A percentile compares a stretch with the other conserved stretches of the same genome.
Evolutionary conservation across 768 basidiomycete species (phyloP).

Genomic region (Solioccasus polychromus): DNA sequence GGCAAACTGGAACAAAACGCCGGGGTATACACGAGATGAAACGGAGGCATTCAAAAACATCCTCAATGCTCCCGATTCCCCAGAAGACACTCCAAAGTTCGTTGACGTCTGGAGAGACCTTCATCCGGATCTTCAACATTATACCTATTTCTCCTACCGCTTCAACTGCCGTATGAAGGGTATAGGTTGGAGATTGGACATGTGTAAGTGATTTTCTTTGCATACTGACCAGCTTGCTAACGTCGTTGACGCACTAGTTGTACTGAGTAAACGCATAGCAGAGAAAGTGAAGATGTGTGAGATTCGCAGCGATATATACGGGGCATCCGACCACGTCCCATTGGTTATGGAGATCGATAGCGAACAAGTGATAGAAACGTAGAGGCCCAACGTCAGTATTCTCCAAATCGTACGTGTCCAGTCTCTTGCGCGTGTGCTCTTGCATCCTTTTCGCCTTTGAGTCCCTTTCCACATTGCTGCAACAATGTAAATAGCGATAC

Average conservation of each 20-base stretch:
- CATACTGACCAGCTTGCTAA: constrained; percentile 1
- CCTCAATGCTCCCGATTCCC: constrained; percentile 47
- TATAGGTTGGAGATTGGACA: constrained; percentile 85
- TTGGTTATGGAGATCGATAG: constrained; percentile 72
- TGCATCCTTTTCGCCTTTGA: constrained; percentile 95
- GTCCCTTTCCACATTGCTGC: constrained; percentile 75
- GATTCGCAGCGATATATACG: constrained; percentile 81
- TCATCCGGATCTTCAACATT: constrained; percentile 68
- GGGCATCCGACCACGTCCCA: constrained; percentile 85
- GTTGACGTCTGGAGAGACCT: constrained; percentile 77
- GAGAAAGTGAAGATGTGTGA: constrained; percentile 76
- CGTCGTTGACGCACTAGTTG: constrained; percentile 43
- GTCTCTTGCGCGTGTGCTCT: constrained; percentile 83
- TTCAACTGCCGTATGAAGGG: constrained; percentile 80
- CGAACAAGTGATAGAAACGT: constrained; percentile 26
- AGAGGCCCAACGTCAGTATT: constrained; percentile 46
- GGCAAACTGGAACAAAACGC: constrained; percentile 82
- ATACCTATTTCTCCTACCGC: constrained; percentile 82
- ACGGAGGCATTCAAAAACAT: constrained; percentile 72
- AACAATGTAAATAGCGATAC: constrained; percentile 7
- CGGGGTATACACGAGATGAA: constrained; percentile 83
- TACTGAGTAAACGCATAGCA: constrained; percentile 67
- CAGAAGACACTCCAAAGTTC: constrained; percentile 45
- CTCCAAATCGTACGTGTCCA: constrained; percentile 82
- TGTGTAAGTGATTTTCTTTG: constrained; percentile 51